Conservation (phyloP, 2,329 filamentous ascomycete genomes). For the Penicillium sp. region DNA sequence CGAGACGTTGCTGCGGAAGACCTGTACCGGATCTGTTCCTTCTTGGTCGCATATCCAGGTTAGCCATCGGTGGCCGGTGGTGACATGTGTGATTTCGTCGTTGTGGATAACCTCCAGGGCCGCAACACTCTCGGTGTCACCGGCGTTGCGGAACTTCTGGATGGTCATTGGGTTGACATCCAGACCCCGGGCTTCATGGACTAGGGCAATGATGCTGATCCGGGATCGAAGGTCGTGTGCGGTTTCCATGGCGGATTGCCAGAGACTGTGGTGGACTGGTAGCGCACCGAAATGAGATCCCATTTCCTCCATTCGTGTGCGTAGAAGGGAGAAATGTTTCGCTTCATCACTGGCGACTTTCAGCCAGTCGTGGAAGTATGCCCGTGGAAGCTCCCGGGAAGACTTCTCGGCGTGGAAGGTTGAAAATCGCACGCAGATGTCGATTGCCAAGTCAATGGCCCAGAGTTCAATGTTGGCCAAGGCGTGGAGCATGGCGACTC, state of each 20-base stretch:
- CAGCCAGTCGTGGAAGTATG: conserved; percentile 51
- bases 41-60: conserved; percentile 50
- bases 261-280: conserved; percentile 48
- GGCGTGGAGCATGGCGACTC: conserved; percentile 49
- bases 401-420: conserved; percentile 40
- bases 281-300: conserved; percentile 47
- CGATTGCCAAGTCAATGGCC: conserved; percentile 50
- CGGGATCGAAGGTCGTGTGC: conserved; percentile 46
- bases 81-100: conserved; percentile 51
- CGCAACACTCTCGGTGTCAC: conserved; percentile 44
- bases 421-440: conserved; percentile 49
- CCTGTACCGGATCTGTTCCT: conserved; percentile 45
- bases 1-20: conserved; percentile 46
- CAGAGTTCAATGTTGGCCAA: conserved; percentile 51
- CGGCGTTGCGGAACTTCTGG: conserved; percentile 45
- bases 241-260: conserved; percentile 46
- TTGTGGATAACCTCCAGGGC: conserved; percentile 47
- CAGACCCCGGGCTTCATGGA: conserved; percentile 49
- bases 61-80: conserved; percentile 49
- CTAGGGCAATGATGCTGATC: conserved; percentile 50
- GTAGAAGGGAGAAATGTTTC: conserved; percentile 50
- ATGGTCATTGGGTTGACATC: conserved; percentile 51
- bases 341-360: conserved; percentile 51
- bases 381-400: conserved; percentile 37
- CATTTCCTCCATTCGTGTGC: conserved; percentile 46